Base-by-base conservation (phyloP, 192 early-diverging fungal genomes). In the Gigaspora rosea region DNA sequence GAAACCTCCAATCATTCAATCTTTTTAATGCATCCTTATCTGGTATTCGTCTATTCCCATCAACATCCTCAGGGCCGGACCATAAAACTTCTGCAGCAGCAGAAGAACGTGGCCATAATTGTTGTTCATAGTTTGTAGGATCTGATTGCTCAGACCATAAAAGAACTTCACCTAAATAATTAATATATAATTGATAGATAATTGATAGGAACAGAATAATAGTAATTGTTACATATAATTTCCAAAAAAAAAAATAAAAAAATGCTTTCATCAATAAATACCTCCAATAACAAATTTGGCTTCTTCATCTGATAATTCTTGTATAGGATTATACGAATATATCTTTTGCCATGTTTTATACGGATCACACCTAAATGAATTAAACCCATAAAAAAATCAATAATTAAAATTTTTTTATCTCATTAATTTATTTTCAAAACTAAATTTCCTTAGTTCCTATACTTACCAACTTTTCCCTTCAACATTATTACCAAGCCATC, bases 141-240 rank as follows among this genome's bases (percentile, higher is more conserved):
- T 95, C 93, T 2, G 87, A 80, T 81, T 92, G 90, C 81, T 93
- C 92, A 10, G 88, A 82, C 92, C 92, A 95, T 48, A 95, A 74
- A 10, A 89, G 83, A 2, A 89, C 90, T 75, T 95, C 94, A 11
- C 90, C 73, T 75, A 22, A 22, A 15, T 33, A 58, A 48, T n/a
- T n/a, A n/a, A n/a, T n/a, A n/a, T n/a, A n/a, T n/a, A n/a, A 64
- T 52, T 27, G 27, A 27, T 27, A 27, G 27, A 27, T 27, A 15
- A 54, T 10, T 27, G 18, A 52, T 57, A 35, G 47, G 27, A 33
- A 13, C 4, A 32, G 7, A 32, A 32, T 32, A 32, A 32, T 11
- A 15, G 33, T 4, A 57, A 57, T 15, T 6, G 54, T 11, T 33
- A 15, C 27, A 15, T 27, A 20, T 11, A 11, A 22, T 33, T 15